Base-by-base conservation (phyloP, 73 alveolate genomes). In the Breviolum minutum region DNA sequence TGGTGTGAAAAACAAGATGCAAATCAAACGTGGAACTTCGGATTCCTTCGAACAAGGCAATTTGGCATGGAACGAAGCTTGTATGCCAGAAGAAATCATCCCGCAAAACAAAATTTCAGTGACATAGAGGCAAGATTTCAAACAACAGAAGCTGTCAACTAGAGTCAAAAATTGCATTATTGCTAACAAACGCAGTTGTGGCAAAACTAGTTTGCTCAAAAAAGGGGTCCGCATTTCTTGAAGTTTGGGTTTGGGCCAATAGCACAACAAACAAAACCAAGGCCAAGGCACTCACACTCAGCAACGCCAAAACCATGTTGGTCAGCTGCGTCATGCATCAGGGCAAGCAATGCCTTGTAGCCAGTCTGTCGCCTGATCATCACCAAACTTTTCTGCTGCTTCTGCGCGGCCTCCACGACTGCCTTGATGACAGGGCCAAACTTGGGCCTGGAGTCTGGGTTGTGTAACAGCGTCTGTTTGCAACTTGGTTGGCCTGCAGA, bases 401-500 rank as follows among this genome's bases (percentile, higher is more conserved):
- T 63, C 66, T 63, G 62, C 17, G 95, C 95, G 17, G 95, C 95
- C 24, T 9, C 82, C 30, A 86, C 66, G 30, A 86, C 95, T 32
- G 68, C 82, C 11, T 4, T 5, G 6, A 86, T 32, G 40, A 69
- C 95, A n/a, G 69, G 61, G 27, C 79, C 54, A 54, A 86, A 86
- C 82, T 86, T 86, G 30, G 95, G 95, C 82, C 95, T 27, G 61
- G 82, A 63, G 66, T 64, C 76, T 29, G 95, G 82, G 66, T 86
- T 24, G 71, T 13, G 8, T 40, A 82, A 73, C 48, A 82, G 91
- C 29, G 91, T 82, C 73, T 82, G 74, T 69, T 63, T 62, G 95
- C 95, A 86, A 32, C 32, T 19, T 26, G 95, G 82, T 27, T 86
- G 80, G 54, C 81, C 64, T 4, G 95, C 10, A 30, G 82, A n/a